Percentiles rank a stretch among this genome's conserved stretches.
Evolutionary conservation across 768 basidiomycete species (phyloP).

Genomic region (Mycena rosella): DNA sequence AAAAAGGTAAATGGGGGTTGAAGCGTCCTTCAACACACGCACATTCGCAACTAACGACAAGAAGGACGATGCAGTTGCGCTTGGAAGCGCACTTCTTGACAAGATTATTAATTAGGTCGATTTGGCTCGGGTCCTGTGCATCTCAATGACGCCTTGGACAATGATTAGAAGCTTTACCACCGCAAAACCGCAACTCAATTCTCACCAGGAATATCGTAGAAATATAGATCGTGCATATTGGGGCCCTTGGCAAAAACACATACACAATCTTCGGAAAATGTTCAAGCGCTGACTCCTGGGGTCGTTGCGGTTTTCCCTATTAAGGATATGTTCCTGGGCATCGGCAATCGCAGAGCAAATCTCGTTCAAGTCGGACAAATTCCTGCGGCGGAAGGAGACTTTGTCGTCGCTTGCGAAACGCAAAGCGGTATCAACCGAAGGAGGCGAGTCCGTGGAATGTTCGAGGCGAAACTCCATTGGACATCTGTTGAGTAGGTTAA

Average conservation of each 20-base stretch:
- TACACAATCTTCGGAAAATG: conserved; percentile 28
- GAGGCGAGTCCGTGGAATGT: conserved; percentile 9
- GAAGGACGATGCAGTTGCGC: conserved; percentile 22
- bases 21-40: background rate
- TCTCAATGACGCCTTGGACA: conserved; percentile 20
- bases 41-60: conserved; percentile 26
- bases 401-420: conserved; percentile 4
- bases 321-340: conserved; percentile 17
- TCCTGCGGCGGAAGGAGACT: background rate
- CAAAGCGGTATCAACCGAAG: conserved; percentile 22
- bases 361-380: conserved; percentile 20
- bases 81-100: conserved; percentile 23
- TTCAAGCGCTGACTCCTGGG: conserved; percentile 10
- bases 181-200: background rate
- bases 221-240: conserved; percentile 26
- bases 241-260: conserved; percentile 24
- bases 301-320: background rate
- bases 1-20: background rate
- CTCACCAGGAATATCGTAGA: conserved; percentile 26
- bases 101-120: conserved; percentile 21
- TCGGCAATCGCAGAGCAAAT: conserved; percentile 16
- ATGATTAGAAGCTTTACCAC: background rate
- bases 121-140: conserved; percentile 17
- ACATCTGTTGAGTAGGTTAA: conserved; percentile 15
- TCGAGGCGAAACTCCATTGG: conserved; percentile 28